phyloP scores from a whole-genome alignment of 352 stramenopile genomes.

The Elongisporangium undulatum region DNA sequence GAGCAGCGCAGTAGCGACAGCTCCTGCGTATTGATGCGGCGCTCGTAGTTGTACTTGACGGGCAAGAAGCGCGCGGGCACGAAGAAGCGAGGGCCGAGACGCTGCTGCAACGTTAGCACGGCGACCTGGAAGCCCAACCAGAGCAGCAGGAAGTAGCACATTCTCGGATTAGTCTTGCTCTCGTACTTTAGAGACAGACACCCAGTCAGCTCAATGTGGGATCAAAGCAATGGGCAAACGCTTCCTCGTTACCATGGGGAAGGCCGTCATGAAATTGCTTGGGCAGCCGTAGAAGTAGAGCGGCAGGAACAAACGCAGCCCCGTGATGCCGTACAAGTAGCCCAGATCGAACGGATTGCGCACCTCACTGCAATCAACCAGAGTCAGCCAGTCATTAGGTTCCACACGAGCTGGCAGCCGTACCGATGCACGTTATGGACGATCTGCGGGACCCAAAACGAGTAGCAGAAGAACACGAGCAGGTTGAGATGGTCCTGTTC shows the following conservation, averaged over 20 bases:
- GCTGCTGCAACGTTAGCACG: slow-evolving; percentile 90
- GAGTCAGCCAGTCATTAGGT: background rate
- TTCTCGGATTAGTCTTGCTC: slow-evolving; percentile 52
- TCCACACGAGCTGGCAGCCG: background rate
- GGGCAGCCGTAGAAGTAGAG: slow-evolving; percentile 95
- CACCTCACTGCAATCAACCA: slow-evolving; percentile 57
- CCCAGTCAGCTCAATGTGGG: background rate
- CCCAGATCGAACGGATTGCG: slow-evolving; percentile 92
- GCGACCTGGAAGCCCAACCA: slow-evolving; percentile 93
- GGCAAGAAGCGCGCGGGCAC: slow-evolving; percentile 94
- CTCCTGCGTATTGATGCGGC: slow-evolving; percentile 69
- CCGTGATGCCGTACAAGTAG: slow-evolving; percentile 95
- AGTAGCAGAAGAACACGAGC: slow-evolving; percentile 94
- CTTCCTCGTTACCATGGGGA: slow-evolving; percentile 74
- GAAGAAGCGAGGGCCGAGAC: slow-evolving; percentile 93
- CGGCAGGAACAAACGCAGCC: slow-evolving; percentile 90
- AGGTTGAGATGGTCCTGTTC: slow-evolving; percentile 78
- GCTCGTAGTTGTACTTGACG: slow-evolving; percentile 97
- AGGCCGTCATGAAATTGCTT: slow-evolving; percentile 90
- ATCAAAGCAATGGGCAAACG: background rate
- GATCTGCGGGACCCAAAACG: slow-evolving; percentile 99
- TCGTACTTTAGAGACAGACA: slow-evolving; percentile 44
- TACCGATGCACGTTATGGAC: slow-evolving; percentile 92
- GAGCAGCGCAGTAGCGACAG: slow-evolving; percentile 51
- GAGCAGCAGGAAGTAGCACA: slow-evolving; percentile 74